Conservation (phyloP, 2,329 filamentous ascomycete genomes). For the Cladosporium sp. region DNA sequence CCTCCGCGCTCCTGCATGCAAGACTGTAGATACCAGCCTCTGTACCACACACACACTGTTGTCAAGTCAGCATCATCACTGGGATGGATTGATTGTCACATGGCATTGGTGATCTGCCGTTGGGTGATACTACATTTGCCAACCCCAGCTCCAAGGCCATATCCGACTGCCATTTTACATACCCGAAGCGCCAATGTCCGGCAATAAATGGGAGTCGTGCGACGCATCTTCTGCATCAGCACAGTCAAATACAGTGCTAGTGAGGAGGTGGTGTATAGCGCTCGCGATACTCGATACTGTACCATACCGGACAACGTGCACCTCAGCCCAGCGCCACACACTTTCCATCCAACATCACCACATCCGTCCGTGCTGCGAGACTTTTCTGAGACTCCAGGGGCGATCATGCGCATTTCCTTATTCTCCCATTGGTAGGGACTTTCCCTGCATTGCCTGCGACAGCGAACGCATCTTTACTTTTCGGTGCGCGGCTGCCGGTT, state of each 20-base stretch:
- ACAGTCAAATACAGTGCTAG: too few relatives aligned
- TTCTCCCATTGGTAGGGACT: neutral
- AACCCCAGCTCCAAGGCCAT: too few relatives aligned
- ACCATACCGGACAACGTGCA: neutral
- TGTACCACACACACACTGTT: conserved; percentile 1
- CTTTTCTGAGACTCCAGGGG: neutral
- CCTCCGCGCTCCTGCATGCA: neutral
- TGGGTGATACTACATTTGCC: neutral
- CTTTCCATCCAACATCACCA: neutral
- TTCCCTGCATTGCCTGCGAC: neutral
- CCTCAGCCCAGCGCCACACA: conserved; percentile 3
- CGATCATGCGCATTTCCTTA: neutral
- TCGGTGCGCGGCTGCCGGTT: neutral
- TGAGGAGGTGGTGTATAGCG: too few relatives aligned
- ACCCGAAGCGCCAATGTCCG: too few relatives aligned
- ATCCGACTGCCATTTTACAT: too few relatives aligned
- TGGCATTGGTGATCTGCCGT: neutral
- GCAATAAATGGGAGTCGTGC: too few relatives aligned
- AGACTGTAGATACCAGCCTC: conserved; percentile 5
- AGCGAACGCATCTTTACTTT: neutral
- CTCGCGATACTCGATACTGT: too few relatives aligned
- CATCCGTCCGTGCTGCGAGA: neutral
- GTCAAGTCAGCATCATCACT: neutral
- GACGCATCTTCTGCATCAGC: too few relatives aligned
- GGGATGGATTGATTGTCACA: neutral